Conservation (phyloP, 306 rosid species). For the Purshia tridentata region DNA sequence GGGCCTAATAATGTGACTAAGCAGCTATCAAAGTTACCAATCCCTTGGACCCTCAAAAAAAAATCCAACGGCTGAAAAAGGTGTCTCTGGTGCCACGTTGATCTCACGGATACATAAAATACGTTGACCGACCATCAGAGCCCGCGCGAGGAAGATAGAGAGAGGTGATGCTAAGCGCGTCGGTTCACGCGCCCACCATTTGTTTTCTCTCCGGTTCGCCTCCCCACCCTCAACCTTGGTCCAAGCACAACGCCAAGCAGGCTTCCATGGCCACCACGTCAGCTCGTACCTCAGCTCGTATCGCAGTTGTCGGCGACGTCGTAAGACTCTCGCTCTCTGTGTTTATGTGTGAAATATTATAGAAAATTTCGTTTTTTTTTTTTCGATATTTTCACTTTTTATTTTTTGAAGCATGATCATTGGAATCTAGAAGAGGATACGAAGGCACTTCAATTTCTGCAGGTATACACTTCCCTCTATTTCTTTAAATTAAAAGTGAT, state of each 20-base stretch:
- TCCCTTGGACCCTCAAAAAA: background rate
- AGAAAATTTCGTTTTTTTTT: background rate
- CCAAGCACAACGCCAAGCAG: conserved; percentile 21
- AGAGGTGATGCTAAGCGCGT: conserved; percentile 46
- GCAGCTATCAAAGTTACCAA: background rate
- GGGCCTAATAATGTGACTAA: too few species aligned
- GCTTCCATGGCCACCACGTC: conserved; percentile 60
- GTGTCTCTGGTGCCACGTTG: background rate
- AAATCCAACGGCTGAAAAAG: background rate
- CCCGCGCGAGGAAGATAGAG: background rate
- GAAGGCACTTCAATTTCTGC: conserved; percentile 62
- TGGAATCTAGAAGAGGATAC: conserved; percentile 85
- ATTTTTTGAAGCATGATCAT: conserved; percentile 55
- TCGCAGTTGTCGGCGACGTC: conserved; percentile 79
- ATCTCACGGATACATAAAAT: background rate
- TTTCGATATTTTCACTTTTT: background rate
- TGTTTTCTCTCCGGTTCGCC: conserved; percentile 21
- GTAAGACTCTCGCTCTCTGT: conserved; percentile 41
- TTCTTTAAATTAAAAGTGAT: background rate
- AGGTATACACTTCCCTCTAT: conserved; percentile 37
- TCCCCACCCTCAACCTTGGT: background rate
- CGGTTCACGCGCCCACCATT: conserved; percentile 42
- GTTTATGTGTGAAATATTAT: background rate
- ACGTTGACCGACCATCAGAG: background rate
- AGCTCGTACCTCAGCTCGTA: conserved; percentile 40